A percentile compares a stretch with the other conserved stretches of the same genome.
Evolutionary conservation across 2,329 filamentous ascomycete species (phyloP).

Genomic region (Scortechinia acanthostroma): DNA sequence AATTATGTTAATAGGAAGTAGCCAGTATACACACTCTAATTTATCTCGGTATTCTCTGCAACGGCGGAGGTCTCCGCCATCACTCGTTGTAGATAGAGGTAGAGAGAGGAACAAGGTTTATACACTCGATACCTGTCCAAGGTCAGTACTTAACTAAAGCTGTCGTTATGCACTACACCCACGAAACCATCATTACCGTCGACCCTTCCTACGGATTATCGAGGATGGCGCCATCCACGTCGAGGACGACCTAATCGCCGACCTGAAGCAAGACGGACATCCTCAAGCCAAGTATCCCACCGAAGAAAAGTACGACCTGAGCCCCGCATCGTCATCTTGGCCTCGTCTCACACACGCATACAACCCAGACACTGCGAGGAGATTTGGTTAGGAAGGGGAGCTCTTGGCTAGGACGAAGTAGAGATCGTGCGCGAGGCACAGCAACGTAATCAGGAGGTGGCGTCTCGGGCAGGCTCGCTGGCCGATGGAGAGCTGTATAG

Average conservation of each 20-base stretch:
- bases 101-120: no score
- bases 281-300: constrained; percentile 14
- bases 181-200: constrained; percentile 43
- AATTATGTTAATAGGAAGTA: constrained; percentile 26
- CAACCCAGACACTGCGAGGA: constrained; percentile 36
- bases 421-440: not conserved
- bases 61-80: no score
- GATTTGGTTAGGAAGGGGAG: constrained; percentile 13
- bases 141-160: no score
- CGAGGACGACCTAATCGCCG: constrained; percentile 24
- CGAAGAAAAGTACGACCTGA: constrained; percentile 20
- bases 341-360: constrained; percentile 40
- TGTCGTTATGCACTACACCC: constrained; percentile 27
- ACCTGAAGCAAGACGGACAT: constrained; percentile 13
- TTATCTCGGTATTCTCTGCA: no score
- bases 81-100: no score
- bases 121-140: no score
- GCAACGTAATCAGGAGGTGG: not conserved
- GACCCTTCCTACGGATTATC: constrained; percentile 33
- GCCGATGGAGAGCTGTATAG: not conserved
- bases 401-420: not conserved
- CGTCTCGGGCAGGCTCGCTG: not conserved
- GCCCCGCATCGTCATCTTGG: constrained; percentile 35
- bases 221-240: constrained; percentile 35
- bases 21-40: no score